Base-by-base conservation (phyloP, 2,329 filamentous ascomycete genomes). In the Davidsoniella australis region DNA sequence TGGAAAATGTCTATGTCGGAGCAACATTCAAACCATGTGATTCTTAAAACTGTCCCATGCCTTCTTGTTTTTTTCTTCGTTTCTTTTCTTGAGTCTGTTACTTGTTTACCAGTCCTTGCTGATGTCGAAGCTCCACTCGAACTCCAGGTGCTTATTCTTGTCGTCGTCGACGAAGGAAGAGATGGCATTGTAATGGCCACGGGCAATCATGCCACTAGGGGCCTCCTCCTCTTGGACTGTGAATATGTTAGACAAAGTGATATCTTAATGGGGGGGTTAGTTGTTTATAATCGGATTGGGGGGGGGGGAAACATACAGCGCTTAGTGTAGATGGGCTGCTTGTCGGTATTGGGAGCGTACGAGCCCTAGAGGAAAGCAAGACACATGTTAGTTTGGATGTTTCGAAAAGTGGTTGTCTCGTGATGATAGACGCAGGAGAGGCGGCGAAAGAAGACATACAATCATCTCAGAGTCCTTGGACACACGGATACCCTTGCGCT, bases 391-490 rank as follows among this genome's bases (percentile, higher is more conserved):
- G 24, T 20, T 20, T n/a, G 23, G 38, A 33, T 14, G 24, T 41
- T 43, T 23, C 47, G 46, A 26, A 36, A 14, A 40, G 17, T 8
- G 12, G 14, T 23, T 24, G 33, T 5, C 23, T 47, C 26, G 23
- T 10, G 10, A 39, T 18, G 16, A 10, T 12, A 29, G 5, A 4
- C 14, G n/a, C 33, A 23, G 12, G 41, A 10, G 40, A 20, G 54
- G 39, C 45, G 3, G 41, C 7, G 17, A 20, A 29, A 5, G 5
- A 23, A 23, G 20, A 72, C 81, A 61, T 66, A 91, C 87, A 75
- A 98, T 83, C 91, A 98, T 98, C 71, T 96, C 89, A 59, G 93
- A 84, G 61, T 91, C 83, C 76, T 95, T 98, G 70, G 82, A 85
- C 54, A 89, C 78, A 53, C 77, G 78, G 63, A 96, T 74, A 49